Evolutionary conservation across 441 rosid genomes (phyloP).

Genomic region (Populus tomentosa): DNA sequence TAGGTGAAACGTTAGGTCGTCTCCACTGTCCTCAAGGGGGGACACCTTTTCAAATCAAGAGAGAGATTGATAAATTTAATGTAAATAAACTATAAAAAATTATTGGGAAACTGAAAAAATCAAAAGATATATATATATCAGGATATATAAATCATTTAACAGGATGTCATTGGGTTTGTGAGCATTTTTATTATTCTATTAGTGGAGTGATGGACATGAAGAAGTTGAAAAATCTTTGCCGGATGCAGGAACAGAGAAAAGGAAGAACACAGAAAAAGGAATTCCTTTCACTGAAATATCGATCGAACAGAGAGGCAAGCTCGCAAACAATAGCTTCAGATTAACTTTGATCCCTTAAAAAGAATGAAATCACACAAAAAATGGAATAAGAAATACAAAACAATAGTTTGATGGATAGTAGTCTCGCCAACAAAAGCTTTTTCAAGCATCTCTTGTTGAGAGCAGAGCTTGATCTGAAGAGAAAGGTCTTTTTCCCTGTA

Average conservation of each 20-base stretch:
- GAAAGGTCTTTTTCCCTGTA: constrained; percentile 42
- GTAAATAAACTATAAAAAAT: no score
- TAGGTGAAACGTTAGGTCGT: not conserved
- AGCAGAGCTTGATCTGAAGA: constrained; percentile 55
- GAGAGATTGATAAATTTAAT: no score
- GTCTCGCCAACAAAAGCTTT: constrained; percentile 28
- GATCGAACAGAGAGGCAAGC: not conserved
- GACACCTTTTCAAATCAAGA: no score
- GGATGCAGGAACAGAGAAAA: not conserved
- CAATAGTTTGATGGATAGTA: not conserved
- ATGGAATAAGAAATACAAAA: not conserved
- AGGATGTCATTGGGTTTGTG: not conserved
- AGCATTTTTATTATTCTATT: not conserved
- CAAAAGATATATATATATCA: no score
- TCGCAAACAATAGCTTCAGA: not conserved
- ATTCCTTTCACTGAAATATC: not conserved
- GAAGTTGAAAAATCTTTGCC: not conserved
- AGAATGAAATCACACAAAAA: not conserved
- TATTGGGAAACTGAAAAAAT: no score
- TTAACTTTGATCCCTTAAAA: not conserved
- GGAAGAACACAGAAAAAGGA: not conserved
- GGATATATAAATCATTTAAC: no score
- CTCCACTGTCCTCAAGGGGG: not conserved
- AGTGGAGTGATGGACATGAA: not conserved
- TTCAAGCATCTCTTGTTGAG: constrained; percentile 21